Conservation (phyloP, 2,329 filamentous ascomycete genomes). For the Cordyceps farinosa region DNA sequence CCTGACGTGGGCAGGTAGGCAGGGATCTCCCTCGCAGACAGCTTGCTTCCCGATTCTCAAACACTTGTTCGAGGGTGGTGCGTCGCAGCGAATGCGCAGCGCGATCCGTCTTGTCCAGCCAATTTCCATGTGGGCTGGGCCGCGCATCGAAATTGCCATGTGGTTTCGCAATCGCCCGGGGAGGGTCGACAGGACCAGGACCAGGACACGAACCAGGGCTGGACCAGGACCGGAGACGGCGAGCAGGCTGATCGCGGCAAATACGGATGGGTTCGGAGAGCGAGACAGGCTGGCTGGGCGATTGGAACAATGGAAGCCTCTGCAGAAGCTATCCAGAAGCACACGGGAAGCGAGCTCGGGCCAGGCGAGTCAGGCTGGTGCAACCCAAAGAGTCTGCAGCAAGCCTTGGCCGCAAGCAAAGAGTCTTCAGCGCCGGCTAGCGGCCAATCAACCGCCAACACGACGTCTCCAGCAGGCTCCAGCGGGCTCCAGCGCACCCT, state of each 20-base stretch:
- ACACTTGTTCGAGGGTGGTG: slow-evolving; percentile 2
- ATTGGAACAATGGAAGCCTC: slow-evolving; percentile 6
- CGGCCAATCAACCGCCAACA: background rate
- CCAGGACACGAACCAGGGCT: background rate
- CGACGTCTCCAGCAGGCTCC: background rate
- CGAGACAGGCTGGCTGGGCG: background rate
- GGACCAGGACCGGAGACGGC: too few relatives aligned
- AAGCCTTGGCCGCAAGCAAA: background rate
- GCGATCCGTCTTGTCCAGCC: background rate
- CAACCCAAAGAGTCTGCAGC: background rate
- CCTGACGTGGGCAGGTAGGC: background rate
- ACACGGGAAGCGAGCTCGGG: slow-evolving; percentile 7
- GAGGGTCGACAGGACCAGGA: background rate
- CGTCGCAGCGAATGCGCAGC: background rate
- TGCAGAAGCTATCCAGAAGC: slow-evolving; percentile 14
- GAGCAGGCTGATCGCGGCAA: background rate
- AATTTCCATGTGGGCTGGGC: background rate
- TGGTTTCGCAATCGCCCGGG: slow-evolving; percentile 1
- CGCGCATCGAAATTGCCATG: slow-evolving; percentile 4
- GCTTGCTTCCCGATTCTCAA: background rate
- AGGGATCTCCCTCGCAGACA: background rate
- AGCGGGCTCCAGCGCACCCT: background rate
- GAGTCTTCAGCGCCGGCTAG: background rate
- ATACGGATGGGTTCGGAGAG: background rate
- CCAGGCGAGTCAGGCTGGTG: background rate